Evolutionary conservation across 2,329 filamentous ascomycete species (phyloP), one percentile per base, ranked within the genome.

Genomic region (Leptographium flavum): DNA sequence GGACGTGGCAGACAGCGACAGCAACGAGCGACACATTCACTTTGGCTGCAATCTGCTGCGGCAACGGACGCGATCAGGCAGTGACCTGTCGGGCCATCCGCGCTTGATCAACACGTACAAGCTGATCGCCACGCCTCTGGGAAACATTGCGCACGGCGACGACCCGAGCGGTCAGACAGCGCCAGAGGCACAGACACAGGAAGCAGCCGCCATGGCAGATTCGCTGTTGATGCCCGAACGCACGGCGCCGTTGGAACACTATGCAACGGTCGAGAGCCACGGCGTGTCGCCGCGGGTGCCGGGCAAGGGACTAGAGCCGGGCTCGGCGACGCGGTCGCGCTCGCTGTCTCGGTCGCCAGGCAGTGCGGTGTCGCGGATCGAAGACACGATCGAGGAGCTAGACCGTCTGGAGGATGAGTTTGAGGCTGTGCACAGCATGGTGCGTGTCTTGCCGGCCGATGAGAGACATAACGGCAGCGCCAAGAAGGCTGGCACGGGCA

Each of bases 321-420:
- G 19, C 19, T 32, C 33, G n/a, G 35, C 31, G 19, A 32, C 43
- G 14, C 46, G 46, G 1, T 36, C 49, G 1, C 49, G 37, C 30
- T 51, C 45, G 4, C 28, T 47, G 1, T 35, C 48, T 0, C 45
- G 51, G 7, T 52, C 51, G 13, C 51, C 45, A 1, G 25, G 39
- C 21, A 51, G 49, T 36, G 47, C 51, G 2, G 49, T 49, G 9
- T 46, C 53, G 21, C 70, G 74, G 17, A 80, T 81, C 42, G 77
- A 81, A 55, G 76, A 80, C 55, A 79, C 76, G 2, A 61, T 81
- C 9, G 76, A 78, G 55, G 75, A 74, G 50, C 63, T 81, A 19
- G 77, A 81, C 54, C 64, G 66, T 48, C 63, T 81, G 15, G 75
- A 81, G 51, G 76, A 81, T 28, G 67, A 78, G 42, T 63, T 80